Conservation (phyloP, 1,139 yeast species). For the Geotrichum aggregatum region DNA sequence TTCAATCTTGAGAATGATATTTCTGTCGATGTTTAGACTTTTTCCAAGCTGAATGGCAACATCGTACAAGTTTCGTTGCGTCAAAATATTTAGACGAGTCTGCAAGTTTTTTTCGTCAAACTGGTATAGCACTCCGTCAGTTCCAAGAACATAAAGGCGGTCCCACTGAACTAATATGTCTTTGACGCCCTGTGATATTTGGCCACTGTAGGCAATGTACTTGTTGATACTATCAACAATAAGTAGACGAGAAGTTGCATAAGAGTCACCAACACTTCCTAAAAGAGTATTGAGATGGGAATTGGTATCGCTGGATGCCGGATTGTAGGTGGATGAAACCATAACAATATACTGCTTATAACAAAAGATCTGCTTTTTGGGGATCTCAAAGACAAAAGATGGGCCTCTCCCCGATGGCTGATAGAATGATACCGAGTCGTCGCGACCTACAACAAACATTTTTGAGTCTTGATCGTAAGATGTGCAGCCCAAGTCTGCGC, state of each 20-base stretch:
- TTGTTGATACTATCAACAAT: constrained; percentile 67
- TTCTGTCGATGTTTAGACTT: constrained; percentile 41
- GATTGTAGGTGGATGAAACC: constrained; percentile 44
- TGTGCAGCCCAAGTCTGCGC: constrained; percentile 70
- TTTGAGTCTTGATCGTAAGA: constrained; percentile 35
- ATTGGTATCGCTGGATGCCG: constrained; percentile 15
- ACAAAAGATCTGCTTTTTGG: constrained; percentile 52
- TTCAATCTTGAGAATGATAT: constrained; percentile 48
- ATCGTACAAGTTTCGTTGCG: constrained; percentile 66
- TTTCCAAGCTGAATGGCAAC: constrained; percentile 70
- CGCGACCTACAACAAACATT: constrained; percentile 51
- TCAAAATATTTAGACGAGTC: constrained; percentile 65
- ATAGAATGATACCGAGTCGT: constrained; percentile 52
- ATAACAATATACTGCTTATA: constrained; percentile 52
- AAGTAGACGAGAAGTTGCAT: constrained; percentile 47
- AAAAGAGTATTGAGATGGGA: constrained; percentile 23
- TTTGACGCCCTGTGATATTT: constrained; percentile 59
- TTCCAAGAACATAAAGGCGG: constrained; percentile 57
- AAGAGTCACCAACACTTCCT: constrained; percentile 22
- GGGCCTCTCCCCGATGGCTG: constrained; percentile 54
- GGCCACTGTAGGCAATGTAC: constrained; percentile 64
- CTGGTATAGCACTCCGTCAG: constrained; percentile 71
- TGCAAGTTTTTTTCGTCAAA: constrained; percentile 62
- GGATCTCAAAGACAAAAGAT: constrained; percentile 54
- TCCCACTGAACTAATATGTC: constrained; percentile 55